These are phyloP conservation scores for Metschnikowia drakensbergensis DNA, from an alignment of 805 yeast species.

Conservation along the genomic window DNA sequence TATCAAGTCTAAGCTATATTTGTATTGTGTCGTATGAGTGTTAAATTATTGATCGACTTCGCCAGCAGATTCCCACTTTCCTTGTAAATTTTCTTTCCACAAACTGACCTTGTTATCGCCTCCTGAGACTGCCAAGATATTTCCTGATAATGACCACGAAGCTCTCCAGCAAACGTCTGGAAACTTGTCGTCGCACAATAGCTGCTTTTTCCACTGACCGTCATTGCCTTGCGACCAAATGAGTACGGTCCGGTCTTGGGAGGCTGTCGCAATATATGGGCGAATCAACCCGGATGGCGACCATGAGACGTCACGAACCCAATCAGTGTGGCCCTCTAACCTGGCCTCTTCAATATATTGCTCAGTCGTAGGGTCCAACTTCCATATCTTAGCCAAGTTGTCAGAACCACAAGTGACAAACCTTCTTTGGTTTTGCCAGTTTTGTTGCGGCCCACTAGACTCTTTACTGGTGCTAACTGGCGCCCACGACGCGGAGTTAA, in stretches of 20 bases:
- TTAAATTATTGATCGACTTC: constrained; percentile 70
- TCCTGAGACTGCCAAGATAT: constrained; percentile 89
- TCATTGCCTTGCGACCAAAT: constrained; percentile 86
- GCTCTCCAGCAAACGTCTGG: constrained; percentile 99
- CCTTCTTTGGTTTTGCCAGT: constrained; percentile 46
- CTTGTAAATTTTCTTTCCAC: constrained; percentile 93
- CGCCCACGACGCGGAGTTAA: constrained; percentile 94
- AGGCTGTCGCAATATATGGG: constrained; percentile 91
- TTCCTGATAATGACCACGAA: constrained; percentile 95
- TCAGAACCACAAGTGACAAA: constrained; percentile 96
- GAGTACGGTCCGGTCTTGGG: constrained; percentile 91
- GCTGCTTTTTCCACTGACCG: constrained; percentile 76
- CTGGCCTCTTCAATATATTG: constrained; percentile 70
- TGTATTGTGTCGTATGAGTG: constrained; percentile 2
- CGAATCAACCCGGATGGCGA: constrained; percentile 85
- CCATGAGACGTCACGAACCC: constrained; percentile 99
- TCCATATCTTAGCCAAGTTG: constrained; percentile 90
- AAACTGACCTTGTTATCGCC: constrained; percentile 94
- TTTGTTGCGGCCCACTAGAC: constrained; percentile 11
- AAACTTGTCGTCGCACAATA: constrained; percentile 73
- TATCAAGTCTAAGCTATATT: not conserved
- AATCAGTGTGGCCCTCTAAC: constrained; percentile 88
- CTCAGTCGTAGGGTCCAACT: constrained; percentile 50
- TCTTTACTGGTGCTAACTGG: constrained; percentile 46
- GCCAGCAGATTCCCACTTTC: constrained; percentile 97